These are phyloP conservation scores for Jamesozyma lodderae DNA, from an alignment of 805 yeast species.

Conservation along the genomic window DNA sequence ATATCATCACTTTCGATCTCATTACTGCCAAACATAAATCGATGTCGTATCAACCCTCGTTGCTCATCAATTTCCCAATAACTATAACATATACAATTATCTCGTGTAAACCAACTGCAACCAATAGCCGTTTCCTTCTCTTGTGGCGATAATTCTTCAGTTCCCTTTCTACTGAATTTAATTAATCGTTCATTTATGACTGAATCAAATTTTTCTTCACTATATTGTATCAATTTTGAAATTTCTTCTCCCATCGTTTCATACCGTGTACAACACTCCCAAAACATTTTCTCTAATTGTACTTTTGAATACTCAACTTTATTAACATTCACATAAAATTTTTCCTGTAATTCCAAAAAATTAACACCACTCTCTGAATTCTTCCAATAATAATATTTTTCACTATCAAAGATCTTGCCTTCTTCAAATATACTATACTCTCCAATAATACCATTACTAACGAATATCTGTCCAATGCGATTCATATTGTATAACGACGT, in stretches of 20 bases:
- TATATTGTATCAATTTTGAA: not conserved
- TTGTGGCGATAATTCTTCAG: not conserved
- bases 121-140: not conserved
- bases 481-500: constrained; percentile 26
- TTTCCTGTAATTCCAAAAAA: constrained; percentile 1
- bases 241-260: not conserved
- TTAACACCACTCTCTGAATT: not conserved
- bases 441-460: constrained; percentile 18
- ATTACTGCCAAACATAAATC: constrained; percentile 8
- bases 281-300: constrained; percentile 12
- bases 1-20: constrained; percentile 13
- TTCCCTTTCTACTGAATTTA: not conserved
- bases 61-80: not conserved
- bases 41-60: constrained; percentile 3
- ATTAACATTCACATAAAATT: constrained; percentile 4
- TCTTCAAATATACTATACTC: constrained; percentile 5
- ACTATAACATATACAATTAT: constrained; percentile 8
- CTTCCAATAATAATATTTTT: constrained; percentile 11
- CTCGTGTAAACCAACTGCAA: constrained; percentile 9
- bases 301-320: constrained; percentile 13
- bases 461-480: constrained; percentile 27
- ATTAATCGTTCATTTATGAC: not conserved
- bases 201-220: not conserved
- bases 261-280: constrained; percentile 4
- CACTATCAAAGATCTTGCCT: constrained; percentile 5